Base-by-base conservation (phyloP, 768 basidiomycete genomes). In the Lanmaoa pseudosensibilis region DNA sequence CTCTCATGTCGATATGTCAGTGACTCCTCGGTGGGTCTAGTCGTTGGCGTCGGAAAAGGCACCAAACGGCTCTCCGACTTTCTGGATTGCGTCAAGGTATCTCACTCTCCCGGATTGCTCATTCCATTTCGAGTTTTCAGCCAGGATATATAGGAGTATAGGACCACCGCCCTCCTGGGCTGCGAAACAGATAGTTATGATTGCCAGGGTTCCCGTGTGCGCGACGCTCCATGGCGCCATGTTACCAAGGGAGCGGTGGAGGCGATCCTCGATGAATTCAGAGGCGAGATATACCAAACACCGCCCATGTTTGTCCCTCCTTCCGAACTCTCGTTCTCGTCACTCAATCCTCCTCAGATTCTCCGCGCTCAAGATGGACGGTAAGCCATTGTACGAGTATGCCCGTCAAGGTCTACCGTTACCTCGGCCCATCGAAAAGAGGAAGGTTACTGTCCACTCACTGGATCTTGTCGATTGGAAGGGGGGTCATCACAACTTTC, bases 351-450 rank as follows among this genome's bases (percentile, higher is more conserved):
- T 40, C 47, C 8, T 30, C 68, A 98, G 96, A 68, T 99, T 95
- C 74, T 98, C 97, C 11, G 97, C 97, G 2, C 79, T 98, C 36
- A 98, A 98, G 73, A 98, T 98, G 95, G 94, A 98, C 62, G 97
- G 97, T 1, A 92, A 83, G 71, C 93, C 93, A 0, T 72, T 98
- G 36, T 93, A 98, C 70, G 95, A 98, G 64, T 99, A 98, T 68
- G 97, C 97, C 19, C 85, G 97, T 3, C 80, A 88, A 66, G 90
- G 90, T 9, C 90, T 88, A 41, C 92, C 95, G 0, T 82, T 99
- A 16, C 97, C 97, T 33, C 86, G 94, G 10, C 90, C 96, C n/a
- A 95, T 99, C 57, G 92, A 94, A 65, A 72, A 87, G 47, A 88
- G 97, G 12, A 80, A 83, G 60, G 89, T 90, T 19, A 92, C 85